These are phyloP conservation scores for Orbilia ellipsospora DNA, from an alignment of 2,329 filamentous ascomycete genomes.

Conservation along the genomic window DNA sequence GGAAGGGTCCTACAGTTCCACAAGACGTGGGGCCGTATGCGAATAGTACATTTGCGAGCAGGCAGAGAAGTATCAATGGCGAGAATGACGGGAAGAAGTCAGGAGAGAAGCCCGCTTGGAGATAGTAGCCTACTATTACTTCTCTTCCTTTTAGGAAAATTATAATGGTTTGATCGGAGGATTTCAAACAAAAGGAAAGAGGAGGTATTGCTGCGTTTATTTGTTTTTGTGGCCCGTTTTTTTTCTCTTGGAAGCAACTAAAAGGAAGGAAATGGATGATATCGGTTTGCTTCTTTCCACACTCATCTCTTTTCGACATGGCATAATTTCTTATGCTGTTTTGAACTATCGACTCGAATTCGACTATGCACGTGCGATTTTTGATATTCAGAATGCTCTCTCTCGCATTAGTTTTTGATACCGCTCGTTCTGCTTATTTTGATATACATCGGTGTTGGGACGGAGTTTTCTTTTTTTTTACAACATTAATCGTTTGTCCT, in stretches of 20 bases:
- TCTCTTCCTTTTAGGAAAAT: not conserved
- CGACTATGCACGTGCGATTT: conserved; percentile 13
- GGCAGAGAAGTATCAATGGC: conserved; percentile 37
- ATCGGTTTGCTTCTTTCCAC: not conserved
- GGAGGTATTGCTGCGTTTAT: not conserved
- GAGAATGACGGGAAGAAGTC: conserved; percentile 15
- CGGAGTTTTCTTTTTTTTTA: conserved; percentile 40
- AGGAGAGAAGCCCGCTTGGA: conserved; percentile 28
- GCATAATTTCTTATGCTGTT: conserved; percentile 2
- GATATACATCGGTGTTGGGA: conserved; percentile 52
- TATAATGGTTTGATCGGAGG: too few relatives aligned
- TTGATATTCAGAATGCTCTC: conserved; percentile 36
- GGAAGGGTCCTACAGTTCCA: conserved; percentile 34
- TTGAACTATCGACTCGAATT: not conserved
- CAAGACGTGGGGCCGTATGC: conserved; percentile 33
- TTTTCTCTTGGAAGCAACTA: not conserved
- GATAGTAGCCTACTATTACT: conserved; percentile 19
- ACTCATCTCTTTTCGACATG: conserved; percentile 2
- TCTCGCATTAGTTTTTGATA: conserved; percentile 29
- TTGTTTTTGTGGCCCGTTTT: not conserved
- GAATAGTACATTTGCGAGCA: conserved; percentile 47
- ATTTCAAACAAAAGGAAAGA: not conserved
- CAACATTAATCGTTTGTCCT: not conserved
- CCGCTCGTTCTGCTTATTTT: conserved; percentile 27
- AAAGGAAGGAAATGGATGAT: not conserved